Percentiles rank a stretch among this genome's conserved stretches.
Evolutionary conservation across 257 asterid species (phyloP).

Genomic region (Asclepias syriaca): DNA sequence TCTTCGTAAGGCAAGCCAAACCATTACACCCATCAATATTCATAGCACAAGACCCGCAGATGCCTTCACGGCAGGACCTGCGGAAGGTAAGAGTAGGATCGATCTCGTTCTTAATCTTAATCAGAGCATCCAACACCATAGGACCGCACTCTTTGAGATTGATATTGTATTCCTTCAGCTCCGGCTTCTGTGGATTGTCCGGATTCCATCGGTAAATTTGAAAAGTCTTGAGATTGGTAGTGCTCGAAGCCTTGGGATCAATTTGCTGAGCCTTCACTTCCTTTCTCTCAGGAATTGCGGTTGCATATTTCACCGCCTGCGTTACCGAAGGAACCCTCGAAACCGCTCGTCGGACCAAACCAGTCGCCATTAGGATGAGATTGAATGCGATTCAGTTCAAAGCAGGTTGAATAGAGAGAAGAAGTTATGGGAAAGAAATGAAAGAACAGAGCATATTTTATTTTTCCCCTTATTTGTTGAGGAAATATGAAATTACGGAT

Average conservation of each 20-base stretch:
- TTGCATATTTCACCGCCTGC: conserved; percentile 42
- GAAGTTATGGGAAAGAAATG: not conserved
- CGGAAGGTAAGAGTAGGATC: conserved; percentile 86
- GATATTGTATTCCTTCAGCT: conserved; percentile 59
- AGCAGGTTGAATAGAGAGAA: not conserved
- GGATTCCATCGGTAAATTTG: conserved; percentile 99
- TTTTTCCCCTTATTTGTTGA: not conserved
- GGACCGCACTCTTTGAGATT: conserved; percentile 90
- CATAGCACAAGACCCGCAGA: conserved; percentile 98
- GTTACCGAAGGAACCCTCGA: conserved; percentile 41
- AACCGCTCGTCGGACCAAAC: conserved; percentile 71
- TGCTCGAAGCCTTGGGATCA: conserved; percentile 34
- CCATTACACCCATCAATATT: conserved; percentile 86
- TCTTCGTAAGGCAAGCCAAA: conserved; percentile 81
- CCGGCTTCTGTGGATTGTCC: conserved; percentile 62
- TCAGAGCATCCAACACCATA: conserved; percentile 83
- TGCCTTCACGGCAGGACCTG: conserved; percentile 96
- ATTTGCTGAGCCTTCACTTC: conserved; percentile 49
- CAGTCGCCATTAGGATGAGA: conserved; percentile 55
- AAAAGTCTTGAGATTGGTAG: conserved; percentile 51
- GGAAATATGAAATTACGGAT: conserved; percentile 5
- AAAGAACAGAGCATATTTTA: not conserved
- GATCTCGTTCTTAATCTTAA: conserved; percentile 86
- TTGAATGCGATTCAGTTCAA: not conserved
- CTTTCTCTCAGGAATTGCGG: conserved; percentile 46